Evolutionary conservation across 805 yeast genomes (phyloP), one percentile per base, ranked within the genome.

Genomic region (Isabelozyma gotoi): DNA sequence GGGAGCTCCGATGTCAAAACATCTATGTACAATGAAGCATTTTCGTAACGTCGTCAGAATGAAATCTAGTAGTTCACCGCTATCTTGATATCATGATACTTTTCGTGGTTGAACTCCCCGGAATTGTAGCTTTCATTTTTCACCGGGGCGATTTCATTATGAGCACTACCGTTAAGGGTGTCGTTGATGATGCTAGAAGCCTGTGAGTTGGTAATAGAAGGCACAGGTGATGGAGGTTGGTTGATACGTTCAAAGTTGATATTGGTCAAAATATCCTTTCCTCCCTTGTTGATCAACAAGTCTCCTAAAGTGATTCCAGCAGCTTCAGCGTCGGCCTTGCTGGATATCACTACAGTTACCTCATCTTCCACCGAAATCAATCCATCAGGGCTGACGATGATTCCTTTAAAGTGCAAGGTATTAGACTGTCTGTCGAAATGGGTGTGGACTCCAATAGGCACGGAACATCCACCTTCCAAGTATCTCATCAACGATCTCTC

Each of bases 391-490:
- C 85, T 80, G 24, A 90, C 85, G 12, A 92, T 95, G 31, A 86
- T 76, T 5, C 87, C 95, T 50, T 80, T 78, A 48, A 91, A 66
- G 4, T 60, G 56, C 43, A 90, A 72, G 7, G 50, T 51, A 31
- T 74, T 65, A 0, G 81, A 72, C 1, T 39, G 52, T 16, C 62
- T 66, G 42, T 77, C 64, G 50, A 77, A 85, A 7, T 56, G 50
- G n/a, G 90, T 74, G 50, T 81, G 77, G 20, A 89, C 96, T 41
- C 99, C 99, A 51, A 94, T 87, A 5, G 99, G 99, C 14, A 94
- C 97, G 1, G 97, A 88, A 67, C 99, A 94, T 7, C 99, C 99
- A 48, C 98, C 99, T 69, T 94, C 98, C 46, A 94, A 76, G 18
- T 85, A 76, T 64, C 92, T 78, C 88, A 94, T 80, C 48, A 94